These are phyloP conservation scores for Diaporthe capsici DNA, from an alignment of 2,329 filamentous ascomycete species.

Conservation along the genomic window DNA sequence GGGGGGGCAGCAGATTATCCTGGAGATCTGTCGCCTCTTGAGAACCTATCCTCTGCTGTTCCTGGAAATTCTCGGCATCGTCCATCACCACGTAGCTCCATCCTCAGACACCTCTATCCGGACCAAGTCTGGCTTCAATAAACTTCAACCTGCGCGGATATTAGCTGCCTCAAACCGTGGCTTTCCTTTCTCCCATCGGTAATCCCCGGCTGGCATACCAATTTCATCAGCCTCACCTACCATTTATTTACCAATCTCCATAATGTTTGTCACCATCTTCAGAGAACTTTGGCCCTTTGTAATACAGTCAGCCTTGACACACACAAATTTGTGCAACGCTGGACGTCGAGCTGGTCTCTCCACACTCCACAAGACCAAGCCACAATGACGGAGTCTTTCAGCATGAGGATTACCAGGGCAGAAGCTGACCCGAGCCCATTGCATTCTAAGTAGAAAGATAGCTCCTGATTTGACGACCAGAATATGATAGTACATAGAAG, in stretches of 20 bases:
- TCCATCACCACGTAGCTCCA: too few species aligned
- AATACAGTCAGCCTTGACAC: neutral
- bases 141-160: too few species aligned
- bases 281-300: neutral
- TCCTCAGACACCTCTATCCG: too few species aligned
- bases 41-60: too few species aligned
- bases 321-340: neutral
- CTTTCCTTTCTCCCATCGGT: neutral
- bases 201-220: neutral
- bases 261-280: neutral
- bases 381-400: neutral
- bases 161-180: neutral
- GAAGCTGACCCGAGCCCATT: neutral
- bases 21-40: too few species aligned
- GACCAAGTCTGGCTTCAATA: too few species aligned
- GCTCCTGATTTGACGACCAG: neutral
- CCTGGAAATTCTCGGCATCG: too few species aligned
- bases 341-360: neutral
- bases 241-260: neutral
- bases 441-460: neutral
- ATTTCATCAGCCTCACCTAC: neutral
- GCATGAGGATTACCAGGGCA: neutral
- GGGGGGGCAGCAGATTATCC: too few species aligned
- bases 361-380: neutral
- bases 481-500: too few species aligned